Evolutionary conservation across 2,329 filamentous ascomycete species (phyloP).

Genomic region (Trichoderma koningiopsis): DNA sequence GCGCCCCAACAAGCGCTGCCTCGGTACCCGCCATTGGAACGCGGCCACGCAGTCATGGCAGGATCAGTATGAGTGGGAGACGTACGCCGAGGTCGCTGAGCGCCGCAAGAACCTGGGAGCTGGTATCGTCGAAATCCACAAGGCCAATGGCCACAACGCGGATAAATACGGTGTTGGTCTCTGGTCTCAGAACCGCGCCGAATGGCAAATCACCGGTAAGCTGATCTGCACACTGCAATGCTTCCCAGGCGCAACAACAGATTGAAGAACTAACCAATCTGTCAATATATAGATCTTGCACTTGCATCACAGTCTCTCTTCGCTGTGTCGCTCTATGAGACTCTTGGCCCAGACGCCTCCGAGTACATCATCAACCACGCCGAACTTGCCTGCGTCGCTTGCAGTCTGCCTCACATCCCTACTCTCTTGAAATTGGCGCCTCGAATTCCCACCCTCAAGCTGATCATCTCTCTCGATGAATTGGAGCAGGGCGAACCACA

Average conservation of each 20-base stretch:
- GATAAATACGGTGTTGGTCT: constrained; percentile 75
- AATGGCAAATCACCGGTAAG: constrained; percentile 81
- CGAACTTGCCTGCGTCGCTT: constrained; percentile 71
- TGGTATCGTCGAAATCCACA: constrained; percentile 81
- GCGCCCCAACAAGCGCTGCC: constrained; percentile 68
- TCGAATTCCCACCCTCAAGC: constrained; percentile 77
- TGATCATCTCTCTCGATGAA: constrained; percentile 85
- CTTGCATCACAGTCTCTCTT: constrained; percentile 85
- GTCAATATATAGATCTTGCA: constrained; percentile 66
- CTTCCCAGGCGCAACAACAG: background rate
- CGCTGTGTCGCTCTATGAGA: constrained; percentile 94
- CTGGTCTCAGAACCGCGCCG: constrained; percentile 82
- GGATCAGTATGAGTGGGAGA: constrained; percentile 79
- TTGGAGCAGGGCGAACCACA: constrained; percentile 76
- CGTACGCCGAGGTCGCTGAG: constrained; percentile 76
- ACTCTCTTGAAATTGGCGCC: constrained; percentile 76
- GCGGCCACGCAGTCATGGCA: constrained; percentile 69
- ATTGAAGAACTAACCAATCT: background rate
- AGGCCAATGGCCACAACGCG: constrained; percentile 63
- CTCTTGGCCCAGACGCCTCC: constrained; percentile 84
- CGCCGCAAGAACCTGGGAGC: constrained; percentile 83
- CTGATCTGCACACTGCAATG: constrained; percentile 3
- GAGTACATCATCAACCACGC: constrained; percentile 97
- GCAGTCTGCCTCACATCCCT: constrained; percentile 79
- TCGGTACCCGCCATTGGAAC: constrained; percentile 83